Evolutionary conservation across 164 flowering plant genomes (phyloP), one percentile per base, ranked within the genome.

Genomic region (Liriodendron chinense): DNA sequence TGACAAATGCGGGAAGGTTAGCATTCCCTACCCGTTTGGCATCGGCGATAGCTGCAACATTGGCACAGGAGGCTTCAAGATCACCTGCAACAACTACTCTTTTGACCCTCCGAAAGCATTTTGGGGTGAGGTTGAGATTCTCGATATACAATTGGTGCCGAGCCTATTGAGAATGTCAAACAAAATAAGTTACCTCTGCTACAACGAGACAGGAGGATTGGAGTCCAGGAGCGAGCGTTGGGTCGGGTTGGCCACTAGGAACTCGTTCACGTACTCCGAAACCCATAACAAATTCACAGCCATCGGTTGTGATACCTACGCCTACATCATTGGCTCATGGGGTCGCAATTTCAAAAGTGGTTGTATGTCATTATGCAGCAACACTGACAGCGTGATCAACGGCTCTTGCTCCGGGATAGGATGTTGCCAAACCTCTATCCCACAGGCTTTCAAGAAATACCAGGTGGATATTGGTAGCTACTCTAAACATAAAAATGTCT

Each of bases 391-490:
- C 59, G 71, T 74, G 20, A 26, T 20, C 0, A 1, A 74, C 12
- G 64, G 63, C 1, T 20, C 26, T 2, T 74, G 76, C 25, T 14
- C 62, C 25, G 76, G 76, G 4, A 68, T 74, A 16, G 76, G 76
- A 0, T 67, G 76, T 53, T 74, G 71, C 25, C 71, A 16, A 47
- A 76, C 65, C 56, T 49, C 79, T 2, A 76, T 79, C 3, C 74
- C 79, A 0, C 14, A 43, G 2, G 73, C 69, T 2, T 23, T 72
- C 22, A 23, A 1, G n/a, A 1, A 0, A 0, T 20, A 47, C 28
- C 1, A 34, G 9, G 4, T 68, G 0, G 0, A 0, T 0, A 1
- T 74, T 5, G 3, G 1, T 1, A 73, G 75, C 65, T 25, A 20
- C 3, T 0, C 12, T 47, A 14, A 56, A 20, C 71, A 23, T 28